A percentile compares a stretch with the other conserved stretches of the same genome.
These are phyloP conservation scores for Penicillium digitatum DNA, from an alignment of 2,329 filamentous ascomycete genomes.

Conservation along the genomic window DNA sequence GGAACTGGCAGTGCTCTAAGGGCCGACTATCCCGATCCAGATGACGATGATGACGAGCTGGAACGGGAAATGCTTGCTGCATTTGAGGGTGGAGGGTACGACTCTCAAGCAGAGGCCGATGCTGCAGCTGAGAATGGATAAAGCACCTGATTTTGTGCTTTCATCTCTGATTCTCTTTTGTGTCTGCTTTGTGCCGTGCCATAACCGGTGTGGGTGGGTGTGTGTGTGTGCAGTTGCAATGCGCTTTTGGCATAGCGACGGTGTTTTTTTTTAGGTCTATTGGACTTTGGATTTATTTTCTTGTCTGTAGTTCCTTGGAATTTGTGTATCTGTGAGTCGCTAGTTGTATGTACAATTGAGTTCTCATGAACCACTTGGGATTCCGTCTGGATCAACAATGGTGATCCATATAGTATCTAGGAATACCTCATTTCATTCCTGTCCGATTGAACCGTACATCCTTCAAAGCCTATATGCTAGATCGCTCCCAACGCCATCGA, in stretches of 20 bases:
- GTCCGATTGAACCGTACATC: background rate
- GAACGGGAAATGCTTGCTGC: conserved; percentile 58
- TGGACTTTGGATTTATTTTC: background rate
- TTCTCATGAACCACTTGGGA: background rate
- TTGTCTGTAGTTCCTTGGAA: background rate
- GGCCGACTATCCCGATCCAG: conserved; percentile 27
- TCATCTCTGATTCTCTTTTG: conserved; percentile 1
- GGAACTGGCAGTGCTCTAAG: conserved; percentile 28
- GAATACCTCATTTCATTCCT: background rate
- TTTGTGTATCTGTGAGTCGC: conserved; percentile 1
- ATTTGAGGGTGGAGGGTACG: conserved; percentile 47
- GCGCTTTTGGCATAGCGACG: conserved; percentile 33
- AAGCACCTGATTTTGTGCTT: background rate
- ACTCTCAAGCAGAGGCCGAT: conserved; percentile 35
- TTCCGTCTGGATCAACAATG: background rate
- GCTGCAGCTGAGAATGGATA: conserved; percentile 33
- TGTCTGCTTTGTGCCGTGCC: background rate
- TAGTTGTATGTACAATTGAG: conserved; percentile 1
- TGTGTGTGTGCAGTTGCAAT: conserved; percentile 24
- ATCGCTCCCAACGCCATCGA: conserved; percentile 6
- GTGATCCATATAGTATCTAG: background rate
- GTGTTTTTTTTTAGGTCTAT: conserved; percentile 21
- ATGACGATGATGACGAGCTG: conserved; percentile 47
- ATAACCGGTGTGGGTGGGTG: conserved; percentile 12
- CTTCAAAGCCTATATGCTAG: background rate